These are phyloP conservation scores for Puccinia hordei DNA, from an alignment of 1,284 basidiomycete genomes.

Conservation along the genomic window DNA sequence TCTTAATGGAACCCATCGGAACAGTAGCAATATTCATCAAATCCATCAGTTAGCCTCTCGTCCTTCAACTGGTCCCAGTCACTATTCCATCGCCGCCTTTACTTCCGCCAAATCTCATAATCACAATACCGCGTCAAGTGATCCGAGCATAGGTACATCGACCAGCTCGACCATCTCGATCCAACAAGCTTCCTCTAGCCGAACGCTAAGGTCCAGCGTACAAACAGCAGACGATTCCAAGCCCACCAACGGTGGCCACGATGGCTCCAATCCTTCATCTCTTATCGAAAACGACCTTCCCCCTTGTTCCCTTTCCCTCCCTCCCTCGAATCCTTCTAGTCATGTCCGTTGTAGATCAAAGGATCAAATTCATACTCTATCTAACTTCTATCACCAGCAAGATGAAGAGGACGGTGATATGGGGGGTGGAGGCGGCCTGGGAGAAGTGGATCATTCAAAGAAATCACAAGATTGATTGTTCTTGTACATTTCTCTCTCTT, in stretches of 20 bases:
- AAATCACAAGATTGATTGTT: constrained; percentile 11
- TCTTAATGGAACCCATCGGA: constrained; percentile 10
- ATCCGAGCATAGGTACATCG: constrained; percentile 14
- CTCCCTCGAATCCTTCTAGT: neutral
- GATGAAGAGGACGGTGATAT: neutral
- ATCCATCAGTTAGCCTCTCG: constrained; percentile 8
- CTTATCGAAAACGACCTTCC: constrained; percentile 12
- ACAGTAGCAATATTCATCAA: constrained; percentile 5
- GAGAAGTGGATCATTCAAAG: neutral
- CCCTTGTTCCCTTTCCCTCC: neutral
- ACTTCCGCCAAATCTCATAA: neutral
- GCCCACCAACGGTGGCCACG: neutral
- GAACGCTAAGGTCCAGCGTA: constrained; percentile 9
- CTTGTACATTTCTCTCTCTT: neutral
- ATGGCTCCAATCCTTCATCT: neutral
- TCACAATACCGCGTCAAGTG: neutral
- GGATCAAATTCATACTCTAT: constrained; percentile 4
- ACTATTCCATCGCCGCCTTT: constrained; percentile 1
- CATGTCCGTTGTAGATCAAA: constrained; percentile 30
- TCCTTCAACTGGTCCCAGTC: neutral
- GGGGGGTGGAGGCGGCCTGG: neutral
- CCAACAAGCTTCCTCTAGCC: constrained; percentile 21
- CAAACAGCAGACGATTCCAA: constrained; percentile 1
- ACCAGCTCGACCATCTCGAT: constrained; percentile 24
- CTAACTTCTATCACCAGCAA: neutral